Evolutionary conservation across 2,329 filamentous ascomycete genomes (phyloP), one percentile per base, ranked within the genome.

Genomic region (Colletotrichum sp.): DNA sequence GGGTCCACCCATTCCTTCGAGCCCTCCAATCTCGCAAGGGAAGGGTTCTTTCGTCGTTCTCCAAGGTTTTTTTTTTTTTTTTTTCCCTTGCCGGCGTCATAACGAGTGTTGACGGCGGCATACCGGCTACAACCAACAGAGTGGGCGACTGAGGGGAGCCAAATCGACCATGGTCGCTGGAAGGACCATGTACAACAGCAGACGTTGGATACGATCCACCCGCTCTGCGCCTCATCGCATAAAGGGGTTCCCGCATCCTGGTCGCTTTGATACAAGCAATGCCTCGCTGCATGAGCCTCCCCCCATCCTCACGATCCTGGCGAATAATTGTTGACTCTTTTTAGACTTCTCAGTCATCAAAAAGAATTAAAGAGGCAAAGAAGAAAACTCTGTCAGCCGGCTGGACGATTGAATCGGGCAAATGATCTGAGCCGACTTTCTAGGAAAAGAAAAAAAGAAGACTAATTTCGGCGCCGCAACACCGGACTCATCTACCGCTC

Each of bases 211-310:
- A 28, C 18, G 66, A 38, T 48, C 73, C 73, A 73, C 70, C 24
- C 32, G 21, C 73, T 73, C 58, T 56, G 70, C 73, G 73, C 70
- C 73, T 69, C 73, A 52, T 52, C 34, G 73, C 70, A 76, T 76
- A 76, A 76, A 76, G 73, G 70, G 72, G 73, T 55, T 71, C 52
- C 16, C 34, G 43, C 56, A 76, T 69, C 73, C 73, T 73, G 65
- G 70, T 32, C 34, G 48, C 48, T 69, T 38, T 73, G 70, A 69
- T 69, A 69, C 70, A 48, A 58, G 64, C 70, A 69, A 73, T 64
- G 70, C 70, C 70, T 73, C 65, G 18, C 43, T 16, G 70, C 73
- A 76, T 76, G 64, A 73, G 70, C 48, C 24, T 67, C 43, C 73
- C 73, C 73, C 73, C 64, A 72, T 73, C 13, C 16, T 43, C n/a